Conservation (phyloP, 768 basidiomycete species). For the Pleurotus pulmonarius region DNA sequence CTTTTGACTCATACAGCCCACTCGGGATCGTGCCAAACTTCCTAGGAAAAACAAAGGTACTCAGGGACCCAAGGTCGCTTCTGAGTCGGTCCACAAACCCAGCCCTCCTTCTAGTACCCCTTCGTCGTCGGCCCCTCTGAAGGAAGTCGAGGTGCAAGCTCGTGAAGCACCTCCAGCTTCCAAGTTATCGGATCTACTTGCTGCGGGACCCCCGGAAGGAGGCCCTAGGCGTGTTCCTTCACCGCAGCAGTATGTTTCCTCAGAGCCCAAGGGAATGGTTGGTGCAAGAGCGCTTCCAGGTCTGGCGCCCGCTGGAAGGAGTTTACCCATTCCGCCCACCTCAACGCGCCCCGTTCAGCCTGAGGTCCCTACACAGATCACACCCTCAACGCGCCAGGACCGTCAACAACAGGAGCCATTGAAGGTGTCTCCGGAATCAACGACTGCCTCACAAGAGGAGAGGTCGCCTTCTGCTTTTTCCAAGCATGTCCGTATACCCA, state of each 20-base stretch:
- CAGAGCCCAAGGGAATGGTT: slow-evolving; percentile 22
- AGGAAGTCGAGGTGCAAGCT: not conserved
- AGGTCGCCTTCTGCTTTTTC: slow-evolving; percentile 27
- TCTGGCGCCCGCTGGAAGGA: slow-evolving; percentile 17
- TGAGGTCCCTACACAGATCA: not conserved
- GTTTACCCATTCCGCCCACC: not conserved
- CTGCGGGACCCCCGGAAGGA: not conserved
- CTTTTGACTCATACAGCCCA: slow-evolving; percentile 48
- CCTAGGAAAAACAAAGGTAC: slow-evolving; percentile 46
- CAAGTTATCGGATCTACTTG: not conserved
- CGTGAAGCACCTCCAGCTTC: not conserved
- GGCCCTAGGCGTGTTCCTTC: not conserved
- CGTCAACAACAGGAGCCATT: not conserved
- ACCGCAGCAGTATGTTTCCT: not conserved
- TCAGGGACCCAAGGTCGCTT: not conserved
- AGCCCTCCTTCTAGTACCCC: not conserved
- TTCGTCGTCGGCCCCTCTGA: not conserved
- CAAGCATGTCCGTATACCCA: slow-evolving; percentile 57
- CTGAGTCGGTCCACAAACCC: not conserved
- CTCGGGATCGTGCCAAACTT: slow-evolving; percentile 69
- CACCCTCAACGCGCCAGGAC: not conserved
- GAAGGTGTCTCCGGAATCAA: not conserved
- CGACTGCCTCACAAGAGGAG: slow-evolving; percentile 18
- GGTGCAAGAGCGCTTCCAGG: slow-evolving; percentile 42
- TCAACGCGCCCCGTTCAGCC: not conserved